Evolutionary conservation across 1,139 yeast species (phyloP).

Genomic region (Entelexis sorbosivorans): DNA sequence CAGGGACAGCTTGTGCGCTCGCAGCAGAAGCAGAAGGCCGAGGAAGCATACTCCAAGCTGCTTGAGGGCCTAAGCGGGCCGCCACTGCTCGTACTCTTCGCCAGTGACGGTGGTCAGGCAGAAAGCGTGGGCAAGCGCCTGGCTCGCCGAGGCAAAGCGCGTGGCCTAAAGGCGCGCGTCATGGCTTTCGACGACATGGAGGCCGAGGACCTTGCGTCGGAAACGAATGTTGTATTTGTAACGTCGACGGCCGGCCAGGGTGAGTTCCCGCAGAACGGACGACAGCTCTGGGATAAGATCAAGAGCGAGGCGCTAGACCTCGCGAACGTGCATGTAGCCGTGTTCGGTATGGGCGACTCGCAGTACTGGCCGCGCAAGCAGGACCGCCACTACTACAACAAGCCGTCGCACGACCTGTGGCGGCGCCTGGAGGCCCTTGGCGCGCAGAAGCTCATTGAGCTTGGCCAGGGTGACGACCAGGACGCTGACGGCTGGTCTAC

Average conservation of each 20-base stretch:
- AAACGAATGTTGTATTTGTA: conserved; percentile 69
- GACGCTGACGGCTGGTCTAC: conserved; percentile 93
- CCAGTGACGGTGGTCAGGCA: conserved; percentile 94
- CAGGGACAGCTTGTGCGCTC: conserved; percentile 51
- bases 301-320: conserved; percentile 52
- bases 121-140: conserved; percentile 72
- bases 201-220: conserved; percentile 56
- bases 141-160: conserved; percentile 70
- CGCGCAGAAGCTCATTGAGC: conserved; percentile 57
- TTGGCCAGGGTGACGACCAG: conserved; percentile 93
- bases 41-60: conserved; percentile 62
- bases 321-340: conserved; percentile 56
- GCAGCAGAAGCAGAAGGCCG: conserved; percentile 58
- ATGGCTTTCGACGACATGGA: conserved; percentile 78
- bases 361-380: conserved; percentile 96
- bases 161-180: conserved; percentile 72
- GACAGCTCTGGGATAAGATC: conserved; percentile 75
- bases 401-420: conserved; percentile 70
- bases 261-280: conserved; percentile 93
- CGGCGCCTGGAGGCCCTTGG: conserved; percentile 58
- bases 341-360: conserved; percentile 89
- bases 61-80: conserved; percentile 88
- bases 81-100: conserved; percentile 78
- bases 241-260: conserved; percentile 96
- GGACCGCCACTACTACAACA: conserved; percentile 85